Evolutionary conservation across 176 grass and related monocot species (phyloP).

Genomic region (Cenchrus purpureus): DNA sequence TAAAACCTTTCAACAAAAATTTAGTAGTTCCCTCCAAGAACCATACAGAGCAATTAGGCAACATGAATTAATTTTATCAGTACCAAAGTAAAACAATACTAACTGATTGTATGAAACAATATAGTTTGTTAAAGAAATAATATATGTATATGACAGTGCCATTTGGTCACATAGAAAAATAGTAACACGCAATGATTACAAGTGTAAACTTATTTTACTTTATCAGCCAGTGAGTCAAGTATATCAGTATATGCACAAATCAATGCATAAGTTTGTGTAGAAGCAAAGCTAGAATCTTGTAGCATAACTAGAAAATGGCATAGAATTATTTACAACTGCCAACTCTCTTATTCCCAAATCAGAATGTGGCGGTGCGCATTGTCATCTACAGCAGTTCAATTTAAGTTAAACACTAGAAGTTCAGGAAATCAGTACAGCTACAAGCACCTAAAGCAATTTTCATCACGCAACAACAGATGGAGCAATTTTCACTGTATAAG

Average conservation of each 20-base stretch:
- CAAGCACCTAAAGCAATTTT: neutral
- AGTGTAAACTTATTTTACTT: conserved; percentile 1
- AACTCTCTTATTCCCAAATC: neutral
- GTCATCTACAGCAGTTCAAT: neutral
- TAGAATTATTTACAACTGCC: neutral
- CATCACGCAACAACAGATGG: neutral
- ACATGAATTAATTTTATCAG: neutral
- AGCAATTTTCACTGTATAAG: neutral
- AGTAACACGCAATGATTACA: neutral
- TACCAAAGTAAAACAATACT: neutral
- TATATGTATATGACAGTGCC: neutral
- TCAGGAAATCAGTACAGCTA: neutral
- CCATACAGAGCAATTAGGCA: neutral
- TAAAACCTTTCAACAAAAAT: conserved; percentile 14
- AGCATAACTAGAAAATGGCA: neutral
- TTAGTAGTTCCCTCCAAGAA: neutral
- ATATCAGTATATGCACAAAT: neutral
- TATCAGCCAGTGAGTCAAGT: neutral
- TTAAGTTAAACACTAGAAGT: neutral
- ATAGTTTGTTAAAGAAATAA: neutral
- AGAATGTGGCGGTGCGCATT: neutral
- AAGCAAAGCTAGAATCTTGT: neutral
- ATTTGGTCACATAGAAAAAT: neutral
- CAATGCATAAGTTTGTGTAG: neutral
- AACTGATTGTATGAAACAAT: neutral